Evolutionary conservation across 2,329 filamentous ascomycete genomes (phyloP), one percentile per base, ranked within the genome.

Genomic region (Cercospora sp.): DNA sequence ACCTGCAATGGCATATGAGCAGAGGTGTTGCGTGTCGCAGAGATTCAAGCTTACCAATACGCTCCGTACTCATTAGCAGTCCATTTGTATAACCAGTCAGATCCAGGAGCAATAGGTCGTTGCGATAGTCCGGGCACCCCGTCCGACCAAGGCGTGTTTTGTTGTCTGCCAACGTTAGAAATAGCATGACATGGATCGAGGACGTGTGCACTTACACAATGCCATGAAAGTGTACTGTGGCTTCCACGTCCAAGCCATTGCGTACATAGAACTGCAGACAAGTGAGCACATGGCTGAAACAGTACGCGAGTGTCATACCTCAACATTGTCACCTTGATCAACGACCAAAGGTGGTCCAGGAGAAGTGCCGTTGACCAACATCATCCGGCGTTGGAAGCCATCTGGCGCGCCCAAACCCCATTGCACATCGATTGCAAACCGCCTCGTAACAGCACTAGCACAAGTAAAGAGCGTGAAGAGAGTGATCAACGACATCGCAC

Each of bases 191-290:
- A 26, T 16, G n/a, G 6, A n/a, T 62, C 16, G 28, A 26, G 58
- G 9, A 18, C 5, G 7, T 12, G 13, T 13, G 28, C 4, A 63
- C 66, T 16, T 49, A 68, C 62, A 51, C 59, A n/a, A 73, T 72
- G 40, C 72, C 72, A 53, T 73, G 72, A 28, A 69, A 73, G 43
- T 72, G 72, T 18, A 73, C 53, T 7, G 68, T 69, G 13, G 71
- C 69, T n/a, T 69, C 57, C 43, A 58, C 21, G 24, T 64, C 63
- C 24, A 71, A 24, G 12, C 61, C 37, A 30, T 71, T 71, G 28
- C 60, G 51, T 8, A 72, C 67, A 32, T 63, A 68, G 64, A 70
- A 70, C 68, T 70, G 40, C 12, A 21, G 30, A 12, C 18, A 24
- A 12, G 16, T 66, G 5, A 69, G 67, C 30, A 40, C 16, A 13